Percentiles rank a stretch among this genome's conserved stretches.
phyloP scores from a whole-genome alignment of 768 basidiomycete species.

The Exsudoporus frostii region DNA sequence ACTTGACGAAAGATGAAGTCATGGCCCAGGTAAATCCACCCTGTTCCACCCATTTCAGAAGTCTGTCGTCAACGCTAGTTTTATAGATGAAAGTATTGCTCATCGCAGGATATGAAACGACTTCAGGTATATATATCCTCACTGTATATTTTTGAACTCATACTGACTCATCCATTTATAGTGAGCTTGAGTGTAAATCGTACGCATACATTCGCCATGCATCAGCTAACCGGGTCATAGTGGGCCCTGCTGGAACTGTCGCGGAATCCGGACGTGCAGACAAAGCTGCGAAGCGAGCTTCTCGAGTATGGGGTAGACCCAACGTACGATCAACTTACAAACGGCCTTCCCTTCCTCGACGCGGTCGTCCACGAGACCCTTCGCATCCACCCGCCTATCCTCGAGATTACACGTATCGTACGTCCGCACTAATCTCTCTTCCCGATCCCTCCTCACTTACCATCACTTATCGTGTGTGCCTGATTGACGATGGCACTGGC shows the following conservation, averaged over 20 bases:
- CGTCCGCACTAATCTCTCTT: slow-evolving; percentile 4
- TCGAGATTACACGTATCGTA: background rate
- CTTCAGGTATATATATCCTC: slow-evolving; percentile 4
- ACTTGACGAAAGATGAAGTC: slow-evolving; percentile 28
- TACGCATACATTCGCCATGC: background rate
- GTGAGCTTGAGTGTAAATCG: slow-evolving; percentile 14
- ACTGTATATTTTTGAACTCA: no score
- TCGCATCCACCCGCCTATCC: slow-evolving; percentile 10
- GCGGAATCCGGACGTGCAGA: slow-evolving; percentile 19
- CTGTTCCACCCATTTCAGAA: background rate
- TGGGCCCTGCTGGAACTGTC: slow-evolving; percentile 43
- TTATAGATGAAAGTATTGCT: slow-evolving; percentile 15
- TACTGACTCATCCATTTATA: background rate
- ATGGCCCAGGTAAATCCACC: slow-evolving; percentile 19
- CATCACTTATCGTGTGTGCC: slow-evolving; percentile 2
- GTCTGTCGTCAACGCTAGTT: slow-evolving; percentile 16
- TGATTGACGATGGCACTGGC: background rate
- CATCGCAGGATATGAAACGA: slow-evolving; percentile 17
- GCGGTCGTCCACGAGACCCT: slow-evolving; percentile 44
- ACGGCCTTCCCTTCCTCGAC: slow-evolving; percentile 51
- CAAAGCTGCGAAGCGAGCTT: slow-evolving; percentile 48
- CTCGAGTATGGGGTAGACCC: slow-evolving; percentile 42
- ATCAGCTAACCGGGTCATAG: slow-evolving; percentile 16
- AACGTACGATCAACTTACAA: slow-evolving; percentile 49
- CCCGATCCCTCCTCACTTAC: no score